Evolutionary conservation across 1,284 basidiomycete genomes (phyloP).

Genomic region (Fomitopsis pinicola): DNA sequence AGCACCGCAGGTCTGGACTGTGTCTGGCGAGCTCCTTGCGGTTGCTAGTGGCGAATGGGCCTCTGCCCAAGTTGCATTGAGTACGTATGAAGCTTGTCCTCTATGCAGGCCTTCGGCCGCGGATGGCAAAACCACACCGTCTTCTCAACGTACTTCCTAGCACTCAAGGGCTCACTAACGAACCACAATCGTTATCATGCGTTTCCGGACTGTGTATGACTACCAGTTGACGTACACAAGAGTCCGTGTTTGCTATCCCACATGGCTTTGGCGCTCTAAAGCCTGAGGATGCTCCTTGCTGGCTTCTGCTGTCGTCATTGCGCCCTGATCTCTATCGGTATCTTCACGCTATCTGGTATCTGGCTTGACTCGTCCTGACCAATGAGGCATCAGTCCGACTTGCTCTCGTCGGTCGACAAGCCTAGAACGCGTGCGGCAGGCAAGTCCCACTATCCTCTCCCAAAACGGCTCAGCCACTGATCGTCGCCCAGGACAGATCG

Average conservation of each 20-base stretch:
- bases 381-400: not conserved
- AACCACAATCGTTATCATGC: not conserved
- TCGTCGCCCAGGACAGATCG: not conserved
- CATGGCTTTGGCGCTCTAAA: not conserved
- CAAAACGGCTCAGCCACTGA: not conserved
- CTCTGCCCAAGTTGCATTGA: too few species aligned
- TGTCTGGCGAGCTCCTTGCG: too few species aligned
- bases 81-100: not conserved
- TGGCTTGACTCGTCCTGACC: not conserved
- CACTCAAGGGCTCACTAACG: too few species aligned
- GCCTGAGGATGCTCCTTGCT: not conserved
- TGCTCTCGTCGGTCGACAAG: not conserved
- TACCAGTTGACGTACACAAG: not conserved
- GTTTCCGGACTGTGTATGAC: not conserved
- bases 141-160: too few species aligned
- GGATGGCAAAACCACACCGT: too few species aligned
- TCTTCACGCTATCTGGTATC: not conserved
- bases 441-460: not conserved
- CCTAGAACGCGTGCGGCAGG: not conserved
- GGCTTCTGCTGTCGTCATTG: not conserved
- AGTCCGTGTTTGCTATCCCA: not conserved
- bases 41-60: too few species aligned
- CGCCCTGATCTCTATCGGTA: not conserved
- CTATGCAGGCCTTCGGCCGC: not conserved
- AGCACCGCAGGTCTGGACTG: too few species aligned